Conservation (phyloP, 345 rosid genomes). For the Populus pruinosa region DNA sequence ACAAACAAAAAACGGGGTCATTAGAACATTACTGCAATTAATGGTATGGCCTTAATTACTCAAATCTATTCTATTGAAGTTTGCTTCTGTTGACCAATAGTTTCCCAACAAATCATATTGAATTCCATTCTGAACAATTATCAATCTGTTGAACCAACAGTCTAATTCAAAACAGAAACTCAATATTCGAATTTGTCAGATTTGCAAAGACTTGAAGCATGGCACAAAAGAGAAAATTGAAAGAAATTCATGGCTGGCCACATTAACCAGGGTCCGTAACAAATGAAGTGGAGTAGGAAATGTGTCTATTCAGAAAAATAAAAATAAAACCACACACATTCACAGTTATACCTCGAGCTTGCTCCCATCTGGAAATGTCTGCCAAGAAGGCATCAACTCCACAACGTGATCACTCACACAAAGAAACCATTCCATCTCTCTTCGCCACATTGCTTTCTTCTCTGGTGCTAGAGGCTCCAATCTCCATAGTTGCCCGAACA, state of each 20-base stretch:
- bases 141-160: neutral
- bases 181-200: neutral
- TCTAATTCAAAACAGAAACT: neutral
- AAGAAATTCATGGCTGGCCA: neutral
- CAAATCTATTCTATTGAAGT: neutral
- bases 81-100: neutral
- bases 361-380: slow-evolving; percentile 91
- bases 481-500: slow-evolving; percentile 98
- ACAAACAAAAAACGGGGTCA: neutral
- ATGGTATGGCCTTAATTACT: neutral
- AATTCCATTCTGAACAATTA: neutral
- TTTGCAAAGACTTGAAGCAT: neutral
- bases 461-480: slow-evolving; percentile 72
- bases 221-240: neutral
- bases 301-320: neutral
- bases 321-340: neutral
- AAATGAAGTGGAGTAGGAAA: neutral
- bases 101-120: neutral
- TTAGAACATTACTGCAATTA: neutral
- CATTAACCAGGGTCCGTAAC: neutral
- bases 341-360: slow-evolving; percentile 76
- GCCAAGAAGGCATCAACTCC: slow-evolving; percentile 92
- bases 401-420: slow-evolving; percentile 92
- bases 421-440: slow-evolving; percentile 97
- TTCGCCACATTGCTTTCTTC: slow-evolving; percentile 94